Percentiles rank a stretch among this genome's conserved stretches.
Conservation (phyloP, 2,329 filamentous ascomycete species). For the Stachybotrys elegans region DNA sequence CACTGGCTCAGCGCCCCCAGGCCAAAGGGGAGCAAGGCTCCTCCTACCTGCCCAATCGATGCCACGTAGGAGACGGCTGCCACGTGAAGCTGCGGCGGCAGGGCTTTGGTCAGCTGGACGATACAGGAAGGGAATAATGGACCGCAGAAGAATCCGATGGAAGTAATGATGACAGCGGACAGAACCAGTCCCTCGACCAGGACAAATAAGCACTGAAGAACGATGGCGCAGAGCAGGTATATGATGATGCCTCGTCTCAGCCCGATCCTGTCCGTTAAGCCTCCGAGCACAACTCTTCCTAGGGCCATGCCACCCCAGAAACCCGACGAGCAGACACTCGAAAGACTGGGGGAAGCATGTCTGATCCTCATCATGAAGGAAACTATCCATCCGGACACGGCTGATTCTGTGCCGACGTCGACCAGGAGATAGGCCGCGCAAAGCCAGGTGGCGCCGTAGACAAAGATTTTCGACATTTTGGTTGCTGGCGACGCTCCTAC, state of each 20-base stretch:
- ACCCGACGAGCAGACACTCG: conserved; percentile 34
- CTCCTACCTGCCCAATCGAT: conserved; percentile 37
- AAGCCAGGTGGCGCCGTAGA: conserved; percentile 29
- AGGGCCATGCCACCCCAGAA: conserved; percentile 40
- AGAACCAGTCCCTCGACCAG: background rate
- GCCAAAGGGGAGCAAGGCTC: conserved; percentile 31
- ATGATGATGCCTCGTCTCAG: background rate
- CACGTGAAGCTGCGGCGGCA: conserved; percentile 24
- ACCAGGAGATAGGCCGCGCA: conserved; percentile 37
- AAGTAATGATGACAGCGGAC: background rate
- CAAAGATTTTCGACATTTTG: conserved; percentile 20
- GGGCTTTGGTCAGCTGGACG: background rate
- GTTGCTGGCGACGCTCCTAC: background rate
- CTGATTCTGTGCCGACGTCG: conserved; percentile 38
- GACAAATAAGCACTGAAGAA: background rate
- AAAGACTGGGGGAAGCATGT: conserved; percentile 25
- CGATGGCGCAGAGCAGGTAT: background rate
- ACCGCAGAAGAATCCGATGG: background rate
- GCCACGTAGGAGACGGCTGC: conserved; percentile 37
- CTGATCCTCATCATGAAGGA: conserved; percentile 38
- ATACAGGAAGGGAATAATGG: background rate
- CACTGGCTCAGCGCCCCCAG: conserved; percentile 3
- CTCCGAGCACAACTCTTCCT: conserved; percentile 28
- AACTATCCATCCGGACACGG: conserved; percentile 40
- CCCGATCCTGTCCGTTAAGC: conserved; percentile 24